phyloP scores from a whole-genome alignment of 352 stramenopile genomes.

The Pythium coloratum region DNA sequence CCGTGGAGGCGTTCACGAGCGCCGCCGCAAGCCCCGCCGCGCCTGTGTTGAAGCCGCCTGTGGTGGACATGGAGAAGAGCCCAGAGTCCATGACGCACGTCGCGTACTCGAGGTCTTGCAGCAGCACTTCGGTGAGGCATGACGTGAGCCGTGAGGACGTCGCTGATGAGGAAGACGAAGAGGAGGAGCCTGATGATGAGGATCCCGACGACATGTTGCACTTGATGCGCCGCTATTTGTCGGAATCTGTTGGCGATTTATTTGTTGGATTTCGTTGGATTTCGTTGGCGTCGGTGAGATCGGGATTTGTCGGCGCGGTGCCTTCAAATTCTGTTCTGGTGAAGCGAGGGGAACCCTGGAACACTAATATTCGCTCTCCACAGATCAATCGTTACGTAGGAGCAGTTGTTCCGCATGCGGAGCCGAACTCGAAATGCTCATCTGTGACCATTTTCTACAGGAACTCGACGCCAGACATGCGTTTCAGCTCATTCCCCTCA shows the following conservation, averaged over 20 bases:
- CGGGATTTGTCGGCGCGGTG: too few relatives aligned
- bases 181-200: background rate
- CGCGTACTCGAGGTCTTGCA: constrained; percentile 50
- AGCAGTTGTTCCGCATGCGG: too few relatives aligned
- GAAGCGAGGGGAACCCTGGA: too few relatives aligned
- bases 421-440: too few relatives aligned
- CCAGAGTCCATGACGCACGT: constrained; percentile 65
- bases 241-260: background rate
- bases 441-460: too few relatives aligned
- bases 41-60: background rate
- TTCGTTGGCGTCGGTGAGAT: background rate
- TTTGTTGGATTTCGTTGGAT: background rate
- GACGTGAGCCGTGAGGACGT: constrained; percentile 26
- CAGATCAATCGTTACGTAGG: too few relatives aligned
- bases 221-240: background rate
- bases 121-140: constrained; percentile 44
- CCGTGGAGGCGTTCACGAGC: constrained; percentile 9
- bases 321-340: background rate
- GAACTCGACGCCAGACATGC: too few relatives aligned
- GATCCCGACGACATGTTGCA: background rate
- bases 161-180: constrained; percentile 3
- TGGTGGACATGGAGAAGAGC: constrained; percentile 33
- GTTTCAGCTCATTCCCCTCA: too few relatives aligned
- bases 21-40: constrained; percentile 7
- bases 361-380: too few relatives aligned